Evolutionary conservation across 768 basidiomycete genomes (phyloP).

Genomic region (Boletus pseudo-olivaceus): DNA sequence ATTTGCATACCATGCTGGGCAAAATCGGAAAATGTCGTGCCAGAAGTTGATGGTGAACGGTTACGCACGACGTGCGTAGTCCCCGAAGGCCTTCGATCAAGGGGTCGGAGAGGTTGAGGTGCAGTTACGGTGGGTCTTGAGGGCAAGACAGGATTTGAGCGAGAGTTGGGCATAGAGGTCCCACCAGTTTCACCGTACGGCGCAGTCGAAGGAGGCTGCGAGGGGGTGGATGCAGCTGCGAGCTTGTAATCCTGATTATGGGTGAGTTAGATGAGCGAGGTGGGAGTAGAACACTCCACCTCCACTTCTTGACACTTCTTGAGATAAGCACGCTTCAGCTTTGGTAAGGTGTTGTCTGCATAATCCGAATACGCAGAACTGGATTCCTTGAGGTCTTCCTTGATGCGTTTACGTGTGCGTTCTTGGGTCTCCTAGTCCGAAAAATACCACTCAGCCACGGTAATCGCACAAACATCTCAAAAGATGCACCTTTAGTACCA

Average conservation of each 20-base stretch:
- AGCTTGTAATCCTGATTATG: constrained; percentile 59
- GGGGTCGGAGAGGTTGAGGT: constrained; percentile 71
- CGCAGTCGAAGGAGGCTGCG: constrained; percentile 27
- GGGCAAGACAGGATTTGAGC: constrained; percentile 44
- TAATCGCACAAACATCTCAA: not conserved
- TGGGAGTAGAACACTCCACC: constrained; percentile 39
- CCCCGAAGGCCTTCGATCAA: constrained; percentile 71
- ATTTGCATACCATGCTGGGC: constrained; percentile 65
- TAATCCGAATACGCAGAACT: constrained; percentile 75
- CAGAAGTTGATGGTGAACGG: constrained; percentile 79
- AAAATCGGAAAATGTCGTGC: constrained; percentile 79
- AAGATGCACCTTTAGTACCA: constrained; percentile 55
- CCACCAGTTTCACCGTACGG: constrained; percentile 32
- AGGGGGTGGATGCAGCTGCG: constrained; percentile 37
- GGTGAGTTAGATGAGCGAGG: constrained; percentile 9
- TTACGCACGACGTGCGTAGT: constrained; percentile 52
- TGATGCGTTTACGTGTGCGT: constrained; percentile 86
- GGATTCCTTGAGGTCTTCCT: constrained; percentile 85
- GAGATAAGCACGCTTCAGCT: constrained; percentile 71
- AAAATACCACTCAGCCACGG: not conserved
- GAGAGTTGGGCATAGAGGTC: constrained; percentile 35
- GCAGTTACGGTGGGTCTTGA: constrained; percentile 57
- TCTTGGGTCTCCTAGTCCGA: constrained; percentile 76
- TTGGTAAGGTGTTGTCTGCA: constrained; percentile 74
- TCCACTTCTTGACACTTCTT: constrained; percentile 89